A percentile compares a stretch with the other conserved stretches of the same genome.
phyloP scores from a whole-genome alignment of 371 early-diverging fungal species.

The Zychaea mexicana region DNA sequence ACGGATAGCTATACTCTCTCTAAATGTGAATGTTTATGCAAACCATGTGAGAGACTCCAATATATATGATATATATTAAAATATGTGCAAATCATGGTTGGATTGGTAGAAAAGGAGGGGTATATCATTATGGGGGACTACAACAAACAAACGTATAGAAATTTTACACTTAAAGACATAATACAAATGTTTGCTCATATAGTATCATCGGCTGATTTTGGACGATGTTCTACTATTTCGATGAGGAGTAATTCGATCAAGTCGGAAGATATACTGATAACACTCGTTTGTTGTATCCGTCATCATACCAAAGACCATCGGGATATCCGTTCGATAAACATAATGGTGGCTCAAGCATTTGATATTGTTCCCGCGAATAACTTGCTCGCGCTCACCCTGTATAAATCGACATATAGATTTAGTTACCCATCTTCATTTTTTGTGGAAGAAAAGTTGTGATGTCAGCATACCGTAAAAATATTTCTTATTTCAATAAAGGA shows the following conservation, averaged over 20 bases:
- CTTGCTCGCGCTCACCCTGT: slow-evolving; percentile 53
- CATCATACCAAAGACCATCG: slow-evolving; percentile 27
- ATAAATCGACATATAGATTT: background rate
- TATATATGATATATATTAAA: too few relatives aligned
- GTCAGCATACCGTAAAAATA: slow-evolving; percentile 21
- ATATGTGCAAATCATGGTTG: too few relatives aligned
- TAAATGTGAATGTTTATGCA: too few relatives aligned
- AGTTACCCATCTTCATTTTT: too few relatives aligned
- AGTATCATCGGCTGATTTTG: background rate
- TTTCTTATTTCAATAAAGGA: slow-evolving; percentile 29
- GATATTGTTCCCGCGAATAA: slow-evolving; percentile 54
- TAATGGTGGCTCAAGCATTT: slow-evolving; percentile 40
- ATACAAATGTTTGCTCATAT: too few relatives aligned
- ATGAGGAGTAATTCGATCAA: slow-evolving; percentile 4
- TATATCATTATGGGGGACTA: too few relatives aligned
- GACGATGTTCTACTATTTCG: background rate
- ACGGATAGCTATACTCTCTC: too few relatives aligned
- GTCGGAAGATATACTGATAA: slow-evolving; percentile 21
- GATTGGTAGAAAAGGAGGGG: too few relatives aligned
- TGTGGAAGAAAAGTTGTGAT: too few relatives aligned
- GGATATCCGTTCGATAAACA: slow-evolving; percentile 11
- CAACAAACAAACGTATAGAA: too few relatives aligned
- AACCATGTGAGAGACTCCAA: too few relatives aligned
- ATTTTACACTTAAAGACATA: too few relatives aligned
- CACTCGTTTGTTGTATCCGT: slow-evolving; percentile 23